phyloP scores from a whole-genome alignment of 306 rosid species.

The Lithocarpus polystachyus region DNA sequence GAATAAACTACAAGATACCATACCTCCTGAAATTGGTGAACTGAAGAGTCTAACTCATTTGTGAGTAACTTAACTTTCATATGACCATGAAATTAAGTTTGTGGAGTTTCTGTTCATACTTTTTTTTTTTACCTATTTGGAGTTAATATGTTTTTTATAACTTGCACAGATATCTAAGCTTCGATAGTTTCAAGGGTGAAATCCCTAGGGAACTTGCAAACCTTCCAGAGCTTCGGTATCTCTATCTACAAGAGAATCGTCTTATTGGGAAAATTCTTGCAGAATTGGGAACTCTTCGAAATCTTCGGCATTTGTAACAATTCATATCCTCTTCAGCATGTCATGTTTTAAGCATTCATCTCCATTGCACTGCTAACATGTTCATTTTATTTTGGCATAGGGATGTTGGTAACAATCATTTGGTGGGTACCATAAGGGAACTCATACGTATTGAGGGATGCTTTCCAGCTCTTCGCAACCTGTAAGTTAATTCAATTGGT shows the following conservation, averaged over 20 bases:
- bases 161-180: constrained; percentile 75
- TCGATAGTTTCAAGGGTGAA: constrained; percentile 95
- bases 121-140: not conserved
- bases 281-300: constrained; percentile 90
- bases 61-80: constrained; percentile 50
- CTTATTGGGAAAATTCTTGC: constrained; percentile 79
- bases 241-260: constrained; percentile 91
- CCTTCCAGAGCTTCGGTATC: constrained; percentile 92
- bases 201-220: constrained; percentile 92
- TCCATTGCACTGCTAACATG: constrained; percentile 11
- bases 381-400: constrained; percentile 35
- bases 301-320: constrained; percentile 81
- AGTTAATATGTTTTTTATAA: constrained; percentile 1
- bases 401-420: constrained; percentile 96
- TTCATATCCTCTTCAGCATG: constrained; percentile 3
- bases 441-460: constrained; percentile 95
- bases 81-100: not conserved
- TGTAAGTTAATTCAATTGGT: constrained; percentile 50
- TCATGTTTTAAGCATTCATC: constrained; percentile 6
- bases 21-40: constrained; percentile 95
- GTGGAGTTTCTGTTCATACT: not conserved
- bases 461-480: constrained; percentile 89
- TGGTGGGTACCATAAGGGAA: constrained; percentile 97
- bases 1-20: constrained; percentile 94
- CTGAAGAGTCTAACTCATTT: constrained; percentile 94